Evolutionary conservation across 2,329 filamentous ascomycete genomes (phyloP).

Genomic region (Penicillium sclerotiorum): DNA sequence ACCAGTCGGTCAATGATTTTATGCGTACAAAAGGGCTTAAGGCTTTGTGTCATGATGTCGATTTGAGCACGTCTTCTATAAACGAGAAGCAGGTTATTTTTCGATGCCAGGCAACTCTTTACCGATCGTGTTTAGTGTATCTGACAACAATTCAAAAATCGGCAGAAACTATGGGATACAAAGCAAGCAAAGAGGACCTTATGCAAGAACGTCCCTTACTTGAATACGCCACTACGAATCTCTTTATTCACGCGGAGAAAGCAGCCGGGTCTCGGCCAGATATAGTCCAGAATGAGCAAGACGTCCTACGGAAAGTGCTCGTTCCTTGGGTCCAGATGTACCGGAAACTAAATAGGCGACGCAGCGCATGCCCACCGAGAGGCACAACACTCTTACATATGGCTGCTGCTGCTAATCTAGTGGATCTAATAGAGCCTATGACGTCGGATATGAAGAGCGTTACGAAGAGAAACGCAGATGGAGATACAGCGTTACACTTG

Average conservation of each 20-base stretch:
- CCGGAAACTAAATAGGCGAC: too few relatives aligned
- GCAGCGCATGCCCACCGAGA: not conserved
- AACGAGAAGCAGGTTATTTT: not conserved
- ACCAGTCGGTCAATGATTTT: constrained; percentile 14
- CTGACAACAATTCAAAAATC: not conserved
- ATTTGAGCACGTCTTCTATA: not conserved
- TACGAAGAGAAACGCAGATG: not conserved
- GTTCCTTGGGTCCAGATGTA: not conserved
- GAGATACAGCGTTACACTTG: constrained; percentile 1
- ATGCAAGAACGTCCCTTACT: not conserved
- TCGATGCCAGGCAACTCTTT: constrained; percentile 5
- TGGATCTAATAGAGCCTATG: not conserved
- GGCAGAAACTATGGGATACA: not conserved
- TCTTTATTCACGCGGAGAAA: constrained; percentile 11
- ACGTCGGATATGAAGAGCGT: not conserved
- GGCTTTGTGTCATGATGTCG: not conserved
- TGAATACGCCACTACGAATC: constrained; percentile 2
- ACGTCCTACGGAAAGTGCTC: not conserved
- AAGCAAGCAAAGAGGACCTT: not conserved
- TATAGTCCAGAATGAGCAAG: not conserved
- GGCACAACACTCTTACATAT: constrained; percentile 4
- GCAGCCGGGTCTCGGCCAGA: not conserved
- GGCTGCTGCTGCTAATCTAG: constrained; percentile 2
- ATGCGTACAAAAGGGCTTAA: constrained; percentile 5
- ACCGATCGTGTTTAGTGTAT: constrained; percentile 3